A percentile compares a stretch with the other conserved stretches of the same genome.
Conservation (phyloP, 345 rosid genomes). For the Syzygium grande region DNA sequence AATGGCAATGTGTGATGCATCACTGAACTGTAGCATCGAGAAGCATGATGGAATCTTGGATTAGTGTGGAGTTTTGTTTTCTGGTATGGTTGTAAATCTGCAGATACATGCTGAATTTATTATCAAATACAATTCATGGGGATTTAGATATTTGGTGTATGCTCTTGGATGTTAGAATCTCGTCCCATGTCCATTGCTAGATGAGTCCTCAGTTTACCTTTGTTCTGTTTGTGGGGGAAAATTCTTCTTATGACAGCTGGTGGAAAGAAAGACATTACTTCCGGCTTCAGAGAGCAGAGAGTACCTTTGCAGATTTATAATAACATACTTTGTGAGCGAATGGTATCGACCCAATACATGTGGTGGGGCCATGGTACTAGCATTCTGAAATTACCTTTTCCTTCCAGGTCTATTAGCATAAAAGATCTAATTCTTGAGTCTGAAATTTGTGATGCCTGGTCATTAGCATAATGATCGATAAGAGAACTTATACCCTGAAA, state of each 20-base stretch:
- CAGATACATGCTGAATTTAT: not conserved
- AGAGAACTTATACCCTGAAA: not conserved
- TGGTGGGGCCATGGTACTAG: not conserved
- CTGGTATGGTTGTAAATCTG: not conserved
- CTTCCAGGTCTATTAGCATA: not conserved
- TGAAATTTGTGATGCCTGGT: not conserved
- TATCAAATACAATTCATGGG: not conserved
- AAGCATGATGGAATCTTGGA: not conserved
- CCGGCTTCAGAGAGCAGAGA: not conserved
- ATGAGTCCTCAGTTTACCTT: not conserved
- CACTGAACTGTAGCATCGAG: not conserved
- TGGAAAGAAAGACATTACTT: not conserved
- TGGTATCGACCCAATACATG: not conserved
- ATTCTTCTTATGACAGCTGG: not conserved
- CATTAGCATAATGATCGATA: not conserved
- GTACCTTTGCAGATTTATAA: not conserved
- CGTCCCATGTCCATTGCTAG: not conserved
- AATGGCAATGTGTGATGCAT: conserved; percentile 14
- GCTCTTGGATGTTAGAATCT: not conserved
- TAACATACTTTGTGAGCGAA: not conserved
- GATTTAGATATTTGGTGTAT: not conserved
- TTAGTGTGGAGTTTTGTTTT: not conserved
- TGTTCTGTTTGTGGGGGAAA: not conserved
- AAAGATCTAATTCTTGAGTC: too few species aligned
- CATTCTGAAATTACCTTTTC: not conserved